Evolutionary conservation across 2,329 filamentous ascomycete species (phyloP).

Genomic region (Stagonosporopsis cucurbitacearum): DNA sequence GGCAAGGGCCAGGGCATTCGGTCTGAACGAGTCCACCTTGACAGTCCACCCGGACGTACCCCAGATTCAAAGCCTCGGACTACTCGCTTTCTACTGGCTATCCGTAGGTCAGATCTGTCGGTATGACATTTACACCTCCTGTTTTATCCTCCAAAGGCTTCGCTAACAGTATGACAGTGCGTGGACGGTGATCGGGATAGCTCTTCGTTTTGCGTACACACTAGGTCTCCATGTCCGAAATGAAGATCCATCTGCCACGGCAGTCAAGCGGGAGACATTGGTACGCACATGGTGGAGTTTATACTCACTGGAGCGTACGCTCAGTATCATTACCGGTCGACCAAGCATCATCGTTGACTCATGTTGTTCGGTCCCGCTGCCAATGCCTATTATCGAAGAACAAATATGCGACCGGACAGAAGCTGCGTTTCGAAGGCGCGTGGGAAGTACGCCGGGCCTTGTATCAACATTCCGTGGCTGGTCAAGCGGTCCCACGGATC

Average conservation of each 20-base stretch:
- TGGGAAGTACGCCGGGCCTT: slow-evolving; percentile 7
- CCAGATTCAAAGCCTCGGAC: slow-evolving; percentile 48
- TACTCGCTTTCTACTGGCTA: slow-evolving; percentile 51
- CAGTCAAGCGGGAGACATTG: slow-evolving; percentile 44
- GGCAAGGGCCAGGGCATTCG: slow-evolving; percentile 46
- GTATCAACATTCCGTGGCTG: background rate
- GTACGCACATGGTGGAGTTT: slow-evolving; percentile 53
- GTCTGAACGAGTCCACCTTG: slow-evolving; percentile 36
- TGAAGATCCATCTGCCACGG: slow-evolving; percentile 37
- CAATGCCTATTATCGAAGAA: slow-evolving; percentile 34
- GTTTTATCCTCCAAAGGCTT: background rate
- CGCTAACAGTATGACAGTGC: slow-evolving; percentile 33
- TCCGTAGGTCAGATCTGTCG: slow-evolving; percentile 50
- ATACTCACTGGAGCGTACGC: slow-evolving; percentile 49
- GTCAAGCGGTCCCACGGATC: slow-evolving; percentile 3
- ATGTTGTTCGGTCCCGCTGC: slow-evolving; percentile 46
- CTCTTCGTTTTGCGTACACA: slow-evolving; percentile 46
- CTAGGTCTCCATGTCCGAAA: slow-evolving; percentile 52
- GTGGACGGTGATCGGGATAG: slow-evolving; percentile 48
- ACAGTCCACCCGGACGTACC: slow-evolving; percentile 47
- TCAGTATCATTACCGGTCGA: slow-evolving; percentile 50
- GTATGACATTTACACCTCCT: slow-evolving; percentile 29
- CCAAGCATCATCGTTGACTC: slow-evolving; percentile 47
- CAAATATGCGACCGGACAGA: slow-evolving; percentile 21
- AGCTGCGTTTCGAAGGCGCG: slow-evolving; percentile 14